A percentile compares a stretch with the other conserved stretches of the same genome.
These are phyloP conservation scores for Wolfiporia cocos DNA, from an alignment of 1,284 basidiomycete genomes.

Conservation along the genomic window DNA sequence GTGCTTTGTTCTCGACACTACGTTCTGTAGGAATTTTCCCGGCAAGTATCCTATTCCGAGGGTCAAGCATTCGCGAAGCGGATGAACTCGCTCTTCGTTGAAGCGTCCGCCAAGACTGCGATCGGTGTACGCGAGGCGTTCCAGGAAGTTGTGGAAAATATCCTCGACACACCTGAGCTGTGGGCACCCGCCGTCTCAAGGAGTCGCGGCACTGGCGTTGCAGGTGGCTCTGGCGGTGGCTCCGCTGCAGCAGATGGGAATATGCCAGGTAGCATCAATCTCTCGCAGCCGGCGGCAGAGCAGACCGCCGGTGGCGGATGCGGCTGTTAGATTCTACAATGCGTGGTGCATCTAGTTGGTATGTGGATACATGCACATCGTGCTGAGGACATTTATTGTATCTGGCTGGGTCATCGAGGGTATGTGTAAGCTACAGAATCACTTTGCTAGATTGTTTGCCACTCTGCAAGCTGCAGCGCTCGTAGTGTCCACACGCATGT, in stretches of 20 bases:
- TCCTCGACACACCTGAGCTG: conserved; percentile 63
- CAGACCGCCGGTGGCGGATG: background rate
- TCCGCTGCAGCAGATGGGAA: conserved; percentile 11
- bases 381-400: too few species aligned
- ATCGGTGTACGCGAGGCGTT: conserved; percentile 80
- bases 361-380: background rate
- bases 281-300: too few species aligned
- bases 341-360: background rate
- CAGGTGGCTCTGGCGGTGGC: conserved; percentile 7
- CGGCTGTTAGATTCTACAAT: background rate
- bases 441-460: too few species aligned
- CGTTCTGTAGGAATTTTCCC: conserved; percentile 69
- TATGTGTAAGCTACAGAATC: too few species aligned
- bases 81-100: conserved; percentile 82
- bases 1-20: background rate
- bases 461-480: too few species aligned
- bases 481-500: too few species aligned
- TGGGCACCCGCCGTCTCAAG: conserved; percentile 37
- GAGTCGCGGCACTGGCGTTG: conserved; percentile 3
- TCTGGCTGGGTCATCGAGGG: too few species aligned
- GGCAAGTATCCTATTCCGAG: conserved; percentile 80
- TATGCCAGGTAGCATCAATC: conserved; percentile 34
- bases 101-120: conserved; percentile 85
- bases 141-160: conserved; percentile 68
- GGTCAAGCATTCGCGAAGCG: conserved; percentile 77